Evolutionary conservation across 768 basidiomycete genomes (phyloP).

Genomic region (Russula griseocarnosa): DNA sequence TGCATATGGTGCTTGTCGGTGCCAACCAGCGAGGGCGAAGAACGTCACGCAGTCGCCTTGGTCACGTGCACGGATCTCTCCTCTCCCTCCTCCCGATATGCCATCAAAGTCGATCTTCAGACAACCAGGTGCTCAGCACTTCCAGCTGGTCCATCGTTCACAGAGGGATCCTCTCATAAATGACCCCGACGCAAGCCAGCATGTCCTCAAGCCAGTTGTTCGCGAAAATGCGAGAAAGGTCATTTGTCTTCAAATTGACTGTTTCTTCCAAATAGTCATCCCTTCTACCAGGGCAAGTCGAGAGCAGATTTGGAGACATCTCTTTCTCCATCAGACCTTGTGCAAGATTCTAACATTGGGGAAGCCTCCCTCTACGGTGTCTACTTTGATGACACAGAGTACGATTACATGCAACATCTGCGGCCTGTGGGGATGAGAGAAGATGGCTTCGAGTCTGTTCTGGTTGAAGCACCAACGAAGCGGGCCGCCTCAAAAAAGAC

Average conservation of each 20-base stretch:
- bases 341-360: conserved; percentile 60
- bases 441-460: conserved; percentile 74
- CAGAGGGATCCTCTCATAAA: conserved; percentile 94
- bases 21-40: too few relatives aligned
- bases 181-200: conserved; percentile 81
- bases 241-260: conserved; percentile 3
- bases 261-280: conserved; percentile 12
- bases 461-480: conserved; percentile 69
- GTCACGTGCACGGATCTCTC: conserved; percentile 14
- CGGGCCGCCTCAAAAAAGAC: conserved; percentile 39
- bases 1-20: conserved; percentile 46
- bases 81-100: conserved; percentile 43
- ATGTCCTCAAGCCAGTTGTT: conserved; percentile 84
- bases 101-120: conserved; percentile 84
- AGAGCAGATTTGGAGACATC: conserved; percentile 71
- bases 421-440: conserved; percentile 71
- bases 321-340: conserved; percentile 47
- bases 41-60: conserved; percentile 6
- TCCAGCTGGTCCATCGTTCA: conserved; percentile 95
- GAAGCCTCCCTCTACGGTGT: conserved; percentile 88
- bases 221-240: conserved; percentile 71
- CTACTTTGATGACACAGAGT: conserved; percentile 92
- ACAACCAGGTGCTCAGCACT: conserved; percentile 85
- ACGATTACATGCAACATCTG: conserved; percentile 98
- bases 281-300: conserved; percentile 60